phyloP scores from a whole-genome alignment of 1,284 basidiomycete species.

The Sanguinoderma infundibulare region DNA sequence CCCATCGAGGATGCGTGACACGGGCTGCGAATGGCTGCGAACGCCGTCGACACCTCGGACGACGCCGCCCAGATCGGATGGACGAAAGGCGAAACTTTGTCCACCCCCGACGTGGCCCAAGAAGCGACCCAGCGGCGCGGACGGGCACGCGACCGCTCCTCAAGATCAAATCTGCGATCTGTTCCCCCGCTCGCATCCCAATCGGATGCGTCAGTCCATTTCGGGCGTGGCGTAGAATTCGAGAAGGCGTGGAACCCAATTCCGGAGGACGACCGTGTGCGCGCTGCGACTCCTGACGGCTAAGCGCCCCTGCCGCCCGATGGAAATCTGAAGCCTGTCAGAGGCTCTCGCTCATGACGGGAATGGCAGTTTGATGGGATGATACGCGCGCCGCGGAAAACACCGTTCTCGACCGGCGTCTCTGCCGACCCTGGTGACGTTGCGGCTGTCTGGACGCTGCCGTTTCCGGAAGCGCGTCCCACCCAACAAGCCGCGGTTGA shows the following conservation, averaged over 20 bases:
- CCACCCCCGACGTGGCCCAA: background rate
- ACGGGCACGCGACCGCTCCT: conserved; percentile 14
- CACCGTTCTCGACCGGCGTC: conserved; percentile 14
- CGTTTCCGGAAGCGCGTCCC: background rate
- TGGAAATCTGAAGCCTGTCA: background rate
- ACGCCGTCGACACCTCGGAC: background rate
- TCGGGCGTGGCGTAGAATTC: conserved; percentile 11
- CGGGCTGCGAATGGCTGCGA: background rate
- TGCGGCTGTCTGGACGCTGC: background rate
- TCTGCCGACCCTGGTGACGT: conserved; percentile 18
- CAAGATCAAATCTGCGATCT: conserved; percentile 25
- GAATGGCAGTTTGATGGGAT: too few species aligned
- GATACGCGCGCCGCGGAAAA: conserved; percentile 19
- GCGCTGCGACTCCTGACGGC: background rate
- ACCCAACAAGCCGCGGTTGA: conserved; percentile 12
- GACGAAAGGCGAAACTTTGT: background rate
- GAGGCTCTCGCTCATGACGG: too few species aligned
- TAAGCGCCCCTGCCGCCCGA: background rate
- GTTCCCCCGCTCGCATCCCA: conserved; percentile 23
- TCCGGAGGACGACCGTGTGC: conserved; percentile 6
- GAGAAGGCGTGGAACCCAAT: conserved; percentile 3
- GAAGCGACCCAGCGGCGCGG: conserved; percentile 14
- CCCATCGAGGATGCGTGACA: background rate
- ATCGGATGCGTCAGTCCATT: conserved; percentile 14
- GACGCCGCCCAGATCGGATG: conserved; percentile 10